These are phyloP conservation scores for Nemania bipapillata DNA, from an alignment of 2,329 filamentous ascomycete genomes.

Conservation along the genomic window DNA sequence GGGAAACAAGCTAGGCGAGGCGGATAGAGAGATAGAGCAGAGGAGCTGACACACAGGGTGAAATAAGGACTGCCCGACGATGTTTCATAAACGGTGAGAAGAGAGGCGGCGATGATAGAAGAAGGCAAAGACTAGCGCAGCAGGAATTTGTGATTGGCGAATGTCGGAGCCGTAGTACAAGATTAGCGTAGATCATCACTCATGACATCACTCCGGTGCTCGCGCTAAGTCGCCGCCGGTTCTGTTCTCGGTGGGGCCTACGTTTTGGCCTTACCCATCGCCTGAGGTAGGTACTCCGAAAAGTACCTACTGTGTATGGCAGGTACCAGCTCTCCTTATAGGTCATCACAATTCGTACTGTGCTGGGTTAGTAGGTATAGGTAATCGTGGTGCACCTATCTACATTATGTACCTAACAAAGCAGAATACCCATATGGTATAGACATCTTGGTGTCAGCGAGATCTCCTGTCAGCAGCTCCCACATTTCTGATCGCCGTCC, in stretches of 20 bases:
- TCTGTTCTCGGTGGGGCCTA: slow-evolving; percentile 24
- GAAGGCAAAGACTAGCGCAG: slow-evolving; percentile 26
- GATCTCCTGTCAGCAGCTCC: slow-evolving; percentile 10
- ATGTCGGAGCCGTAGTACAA: slow-evolving; percentile 21
- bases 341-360: slow-evolving; percentile 11
- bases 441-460: too few species aligned
- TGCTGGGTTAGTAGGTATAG: neutral
- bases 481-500: neutral
- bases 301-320: neutral
- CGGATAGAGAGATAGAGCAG: neutral
- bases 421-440: neutral
- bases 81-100: slow-evolving; percentile 34
- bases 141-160: slow-evolving; percentile 38
- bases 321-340: neutral
- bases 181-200: slow-evolving; percentile 38
- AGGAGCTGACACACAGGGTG: slow-evolving; percentile 29
- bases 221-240: slow-evolving; percentile 22
- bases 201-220: slow-evolving; percentile 39
- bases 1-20: slow-evolving; percentile 6
- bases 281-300: neutral
- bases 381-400: slow-evolving; percentile 2
- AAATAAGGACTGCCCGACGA: slow-evolving; percentile 20
- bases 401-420: neutral
- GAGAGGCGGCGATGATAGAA: slow-evolving; percentile 16
- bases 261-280: neutral